Evolutionary conservation across 2,329 filamentous ascomycete genomes (phyloP).

Genomic region (Fusarium napiforme): DNA sequence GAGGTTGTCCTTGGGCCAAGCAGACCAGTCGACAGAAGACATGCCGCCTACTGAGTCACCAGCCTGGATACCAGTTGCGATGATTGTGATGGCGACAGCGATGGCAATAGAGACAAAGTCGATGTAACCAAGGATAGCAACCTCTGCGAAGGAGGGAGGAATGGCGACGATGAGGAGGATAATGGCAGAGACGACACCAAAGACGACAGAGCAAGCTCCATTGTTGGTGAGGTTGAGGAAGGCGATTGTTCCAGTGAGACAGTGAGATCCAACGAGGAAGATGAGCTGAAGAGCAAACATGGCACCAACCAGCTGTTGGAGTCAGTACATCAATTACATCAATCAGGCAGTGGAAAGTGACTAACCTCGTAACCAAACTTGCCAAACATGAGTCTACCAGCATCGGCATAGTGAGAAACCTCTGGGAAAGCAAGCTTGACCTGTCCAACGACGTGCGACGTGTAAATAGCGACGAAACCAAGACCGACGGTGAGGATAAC

Average conservation of each 20-base stretch:
- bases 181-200: slow-evolving; percentile 58
- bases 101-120: slow-evolving; percentile 71
- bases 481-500: slow-evolving; percentile 56
- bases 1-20: slow-evolving; percentile 58
- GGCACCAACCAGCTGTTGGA: slow-evolving; percentile 60
- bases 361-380: slow-evolving; percentile 64
- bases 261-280: slow-evolving; percentile 78
- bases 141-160: slow-evolving; percentile 60
- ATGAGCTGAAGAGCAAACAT: slow-evolving; percentile 72
- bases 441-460: slow-evolving; percentile 58
- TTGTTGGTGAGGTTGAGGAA: slow-evolving; percentile 72
- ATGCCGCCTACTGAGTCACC: slow-evolving; percentile 47
- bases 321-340: not conserved
- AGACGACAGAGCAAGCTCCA: slow-evolving; percentile 58
- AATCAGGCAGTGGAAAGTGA: not conserved
- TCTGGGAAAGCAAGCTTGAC: slow-evolving; percentile 64
- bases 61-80: slow-evolving; percentile 66
- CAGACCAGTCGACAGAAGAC: slow-evolving; percentile 53
- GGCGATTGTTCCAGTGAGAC: slow-evolving; percentile 76
- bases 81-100: slow-evolving; percentile 74
- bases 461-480: slow-evolving; percentile 61
- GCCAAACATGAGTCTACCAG: slow-evolving; percentile 70
- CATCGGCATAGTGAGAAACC: slow-evolving; percentile 75
- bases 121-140: slow-evolving; percentile 62
- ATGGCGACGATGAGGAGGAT: slow-evolving; percentile 59